Conservation (phyloP, 140 eudicot species). For the Oenanthe javanica region DNA sequence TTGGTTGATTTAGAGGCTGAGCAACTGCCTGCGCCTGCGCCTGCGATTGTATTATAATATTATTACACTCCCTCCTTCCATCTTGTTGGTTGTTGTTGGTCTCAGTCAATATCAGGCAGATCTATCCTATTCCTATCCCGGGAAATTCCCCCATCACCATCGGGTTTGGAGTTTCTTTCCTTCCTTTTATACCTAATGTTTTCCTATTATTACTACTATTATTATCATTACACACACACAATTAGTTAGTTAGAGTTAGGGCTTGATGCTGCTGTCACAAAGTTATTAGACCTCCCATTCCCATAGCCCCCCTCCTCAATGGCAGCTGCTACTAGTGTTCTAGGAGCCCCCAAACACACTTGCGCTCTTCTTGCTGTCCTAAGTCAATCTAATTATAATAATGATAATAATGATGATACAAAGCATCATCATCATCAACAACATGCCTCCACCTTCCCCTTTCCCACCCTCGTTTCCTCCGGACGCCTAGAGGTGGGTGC, state of each 20-base stretch:
- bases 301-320: no score
- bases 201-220: not conserved
- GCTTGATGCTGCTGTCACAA: no score
- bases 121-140: no score
- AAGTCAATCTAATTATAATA: constrained; percentile 15
- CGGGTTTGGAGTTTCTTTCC: not conserved
- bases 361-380: constrained; percentile 82
- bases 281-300: no score
- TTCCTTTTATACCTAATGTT: not conserved
- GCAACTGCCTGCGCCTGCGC: no score
- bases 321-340: constrained; percentile 23
- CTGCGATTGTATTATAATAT: no score
- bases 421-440: not conserved
- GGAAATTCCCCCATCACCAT: not conserved
- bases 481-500: constrained; percentile 98
- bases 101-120: no score
- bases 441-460: constrained; percentile 40
- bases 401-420: constrained; percentile 21
- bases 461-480: constrained; percentile 70
- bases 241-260: no score
- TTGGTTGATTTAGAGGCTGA: not conserved
- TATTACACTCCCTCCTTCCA: no score
- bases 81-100: no score
- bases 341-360: constrained; percentile 64
- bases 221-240: no score